Conservation (phyloP, 129 eudicot species). For the Oenanthe sinensis region DNA sequence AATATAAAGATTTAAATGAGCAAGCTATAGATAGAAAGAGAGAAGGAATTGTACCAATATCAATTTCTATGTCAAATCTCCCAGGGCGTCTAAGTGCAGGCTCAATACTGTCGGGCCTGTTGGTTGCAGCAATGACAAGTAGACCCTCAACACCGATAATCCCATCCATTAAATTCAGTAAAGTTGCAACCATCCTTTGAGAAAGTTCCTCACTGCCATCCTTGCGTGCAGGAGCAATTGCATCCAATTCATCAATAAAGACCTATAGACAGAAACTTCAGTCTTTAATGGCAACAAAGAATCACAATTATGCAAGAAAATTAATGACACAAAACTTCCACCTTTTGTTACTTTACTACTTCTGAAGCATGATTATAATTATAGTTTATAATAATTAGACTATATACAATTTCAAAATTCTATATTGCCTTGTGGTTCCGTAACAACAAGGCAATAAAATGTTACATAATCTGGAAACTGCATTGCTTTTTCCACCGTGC, state of each 20-base stretch:
- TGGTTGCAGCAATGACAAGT: constrained; percentile 92
- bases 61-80: constrained; percentile 86
- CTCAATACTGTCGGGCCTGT: constrained; percentile 78
- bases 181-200: constrained; percentile 87
- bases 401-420: too few species aligned
- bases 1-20: background rate
- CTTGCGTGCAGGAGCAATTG: constrained; percentile 93
- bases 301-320: background rate
- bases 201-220: constrained; percentile 94
- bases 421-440: too few species aligned
- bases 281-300: background rate
- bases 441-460: background rate
- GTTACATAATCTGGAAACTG: too few species aligned
- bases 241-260: constrained; percentile 94
- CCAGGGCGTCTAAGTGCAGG: constrained; percentile 98
- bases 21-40: background rate
- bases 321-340: background rate
- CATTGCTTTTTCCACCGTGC: too few species aligned
- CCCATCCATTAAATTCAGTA: constrained; percentile 92
- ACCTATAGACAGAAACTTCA: constrained; percentile 35
- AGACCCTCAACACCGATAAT: constrained; percentile 57
- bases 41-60: constrained; percentile 42
- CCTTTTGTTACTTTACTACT: background rate
- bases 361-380: too few species aligned
- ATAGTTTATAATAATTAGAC: too few species aligned